Evolutionary conservation across 2,329 filamentous ascomycete species (phyloP).

Genomic region (Ophiobolus disseminans): DNA sequence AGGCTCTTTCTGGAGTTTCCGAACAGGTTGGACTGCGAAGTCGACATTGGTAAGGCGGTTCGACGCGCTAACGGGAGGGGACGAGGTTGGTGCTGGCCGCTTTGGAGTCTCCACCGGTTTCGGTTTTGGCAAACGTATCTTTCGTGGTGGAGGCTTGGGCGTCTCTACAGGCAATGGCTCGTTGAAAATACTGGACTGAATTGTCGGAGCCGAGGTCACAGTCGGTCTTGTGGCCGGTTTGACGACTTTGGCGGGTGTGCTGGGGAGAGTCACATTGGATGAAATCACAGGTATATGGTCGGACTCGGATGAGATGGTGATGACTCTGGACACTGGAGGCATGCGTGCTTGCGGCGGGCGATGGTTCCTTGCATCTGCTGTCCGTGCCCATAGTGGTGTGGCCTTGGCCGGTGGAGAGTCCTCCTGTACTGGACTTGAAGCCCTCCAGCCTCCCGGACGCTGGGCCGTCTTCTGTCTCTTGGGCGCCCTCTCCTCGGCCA

Average conservation of each 20-base stretch:
- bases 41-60: constrained; percentile 48
- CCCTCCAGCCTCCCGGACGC: constrained; percentile 8
- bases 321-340: constrained; percentile 38
- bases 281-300: constrained; percentile 23
- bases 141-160: constrained; percentile 32
- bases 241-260: constrained; percentile 20
- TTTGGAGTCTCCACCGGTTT: constrained; percentile 33
- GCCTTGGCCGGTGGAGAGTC: constrained; percentile 19
- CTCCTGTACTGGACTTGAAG: constrained; percentile 24
- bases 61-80: constrained; percentile 47
- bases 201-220: constrained; percentile 8
- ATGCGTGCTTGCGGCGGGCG: constrained; percentile 20
- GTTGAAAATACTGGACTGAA: constrained; percentile 2
- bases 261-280: constrained; percentile 35
- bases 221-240: constrained; percentile 1
- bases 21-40: constrained; percentile 25
- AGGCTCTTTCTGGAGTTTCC: constrained; percentile 9
- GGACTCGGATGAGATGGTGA: constrained; percentile 47
- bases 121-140: constrained; percentile 31
- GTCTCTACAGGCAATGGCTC: constrained; percentile 14
- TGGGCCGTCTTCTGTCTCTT: constrained; percentile 50
- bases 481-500: constrained; percentile 41
- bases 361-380: constrained; percentile 30
- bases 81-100: constrained; percentile 37
- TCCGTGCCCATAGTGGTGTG: constrained; percentile 31